Evolutionary conservation across 228 moss, liverwort and hornwort genomes (phyloP).

Genomic region (Sphagnum magellanicum): DNA sequence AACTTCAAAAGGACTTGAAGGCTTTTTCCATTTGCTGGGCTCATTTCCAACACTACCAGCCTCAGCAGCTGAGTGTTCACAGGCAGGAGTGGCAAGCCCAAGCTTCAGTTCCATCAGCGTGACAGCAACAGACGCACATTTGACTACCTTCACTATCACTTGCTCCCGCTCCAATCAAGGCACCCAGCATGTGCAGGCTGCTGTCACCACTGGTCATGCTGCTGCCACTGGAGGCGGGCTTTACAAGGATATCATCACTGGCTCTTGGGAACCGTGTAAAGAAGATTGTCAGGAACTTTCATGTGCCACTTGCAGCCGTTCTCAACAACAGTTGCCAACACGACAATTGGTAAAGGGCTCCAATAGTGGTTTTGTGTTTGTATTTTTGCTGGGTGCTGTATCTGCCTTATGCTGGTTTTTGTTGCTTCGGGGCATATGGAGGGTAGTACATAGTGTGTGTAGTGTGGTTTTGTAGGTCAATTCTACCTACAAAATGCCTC

Average conservation of each 20-base stretch:
- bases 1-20: slow-evolving; percentile 13
- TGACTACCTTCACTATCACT: slow-evolving; percentile 79
- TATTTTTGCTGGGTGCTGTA: slow-evolving; percentile 70
- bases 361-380: slow-evolving; percentile 75
- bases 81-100: not conserved
- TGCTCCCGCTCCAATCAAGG: slow-evolving; percentile 71
- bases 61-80: slow-evolving; percentile 70
- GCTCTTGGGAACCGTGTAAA: slow-evolving; percentile 57
- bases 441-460: slow-evolving; percentile 40
- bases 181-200: slow-evolving; percentile 69
- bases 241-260: slow-evolving; percentile 44
- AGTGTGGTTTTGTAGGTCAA: slow-evolving; percentile 11
- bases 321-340: slow-evolving; percentile 29
- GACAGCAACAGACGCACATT: slow-evolving; percentile 45
- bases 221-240: slow-evolving; percentile 20
- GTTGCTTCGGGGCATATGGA: slow-evolving; percentile 54
- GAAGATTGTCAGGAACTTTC: slow-evolving; percentile 20
- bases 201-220: slow-evolving; percentile 48
- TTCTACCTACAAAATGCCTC: no score
- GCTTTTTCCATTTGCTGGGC: slow-evolving; percentile 45
- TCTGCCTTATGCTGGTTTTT: slow-evolving; percentile 72
- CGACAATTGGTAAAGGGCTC: slow-evolving; percentile 60
- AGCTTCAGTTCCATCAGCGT: slow-evolving; percentile 64
- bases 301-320: slow-evolving; percentile 19
- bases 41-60: slow-evolving; percentile 64